These are phyloP conservation scores for Zygoascus meyerae DNA, from an alignment of 1,139 yeast genomes.

Conservation along the genomic window DNA sequence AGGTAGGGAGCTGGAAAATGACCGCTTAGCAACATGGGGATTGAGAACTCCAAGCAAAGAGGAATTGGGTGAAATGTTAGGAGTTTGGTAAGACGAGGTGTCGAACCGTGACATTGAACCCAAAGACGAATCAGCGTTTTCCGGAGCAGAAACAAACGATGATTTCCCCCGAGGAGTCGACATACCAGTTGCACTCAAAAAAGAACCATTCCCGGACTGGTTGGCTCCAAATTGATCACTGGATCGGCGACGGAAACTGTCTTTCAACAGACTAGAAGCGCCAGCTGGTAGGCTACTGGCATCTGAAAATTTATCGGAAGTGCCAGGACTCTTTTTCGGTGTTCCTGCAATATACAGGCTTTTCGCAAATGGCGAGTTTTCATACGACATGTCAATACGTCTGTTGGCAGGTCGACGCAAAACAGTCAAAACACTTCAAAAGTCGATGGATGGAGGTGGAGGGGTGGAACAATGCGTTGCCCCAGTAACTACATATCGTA, in stretches of 20 bases:
- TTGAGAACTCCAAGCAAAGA: background rate
- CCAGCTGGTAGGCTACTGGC: background rate
- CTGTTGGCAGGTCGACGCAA: background rate
- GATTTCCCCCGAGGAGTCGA: background rate
- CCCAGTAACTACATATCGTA: background rate
- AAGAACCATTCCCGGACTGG: background rate
- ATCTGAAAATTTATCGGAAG: background rate
- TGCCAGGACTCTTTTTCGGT: constrained; percentile 6
- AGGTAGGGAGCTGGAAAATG: no score
- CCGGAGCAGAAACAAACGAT: background rate
- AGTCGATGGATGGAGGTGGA: background rate
- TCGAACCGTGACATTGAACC: background rate
- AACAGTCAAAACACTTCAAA: background rate
- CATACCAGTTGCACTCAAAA: background rate
- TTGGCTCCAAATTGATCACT: constrained; percentile 1
- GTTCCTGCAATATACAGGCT: constrained; percentile 26
- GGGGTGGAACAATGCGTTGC: background rate
- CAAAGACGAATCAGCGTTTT: background rate
- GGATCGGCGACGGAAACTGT: constrained; percentile 3
- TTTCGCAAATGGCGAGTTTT: constrained; percentile 26
- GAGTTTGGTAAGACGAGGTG: background rate
- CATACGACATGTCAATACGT: constrained; percentile 23
- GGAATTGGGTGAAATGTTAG: background rate
- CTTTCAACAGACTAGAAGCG: constrained; percentile 1
- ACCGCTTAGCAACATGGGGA: no score